Evolutionary conservation across 176 grass and related monocot species (phyloP).

Genomic region (Elymus sibiricus): DNA sequence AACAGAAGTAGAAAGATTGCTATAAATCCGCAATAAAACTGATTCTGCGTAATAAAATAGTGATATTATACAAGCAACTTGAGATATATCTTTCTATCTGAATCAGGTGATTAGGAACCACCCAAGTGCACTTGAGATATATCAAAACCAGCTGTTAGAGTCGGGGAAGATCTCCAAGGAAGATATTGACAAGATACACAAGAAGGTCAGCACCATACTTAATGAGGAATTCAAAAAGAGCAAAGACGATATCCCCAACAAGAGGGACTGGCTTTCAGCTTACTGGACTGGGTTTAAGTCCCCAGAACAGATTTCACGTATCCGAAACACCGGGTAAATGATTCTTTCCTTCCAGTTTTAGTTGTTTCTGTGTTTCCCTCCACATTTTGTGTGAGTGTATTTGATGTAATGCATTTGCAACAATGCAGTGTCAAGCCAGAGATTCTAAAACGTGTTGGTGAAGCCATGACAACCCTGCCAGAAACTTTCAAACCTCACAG

Average conservation of each 20-base stretch:
- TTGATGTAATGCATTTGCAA: constrained; percentile 22
- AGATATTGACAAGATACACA: constrained; percentile 78
- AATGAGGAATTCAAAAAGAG: constrained; percentile 88
- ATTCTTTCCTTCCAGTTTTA: neutral
- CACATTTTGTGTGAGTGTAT: neutral
- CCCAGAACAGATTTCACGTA: constrained; percentile 95
- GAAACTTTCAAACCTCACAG: constrained; percentile 96
- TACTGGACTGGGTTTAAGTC: constrained; percentile 97
- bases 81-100: neutral
- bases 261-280: constrained; percentile 98
- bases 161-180: constrained; percentile 74
- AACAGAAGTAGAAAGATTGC: constrained; percentile 13
- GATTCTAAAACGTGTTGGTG: constrained; percentile 93
- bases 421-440: constrained; percentile 86
- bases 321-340: constrained; percentile 92
- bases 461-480: constrained; percentile 85
- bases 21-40: neutral
- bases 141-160: constrained; percentile 75
- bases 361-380: neutral
- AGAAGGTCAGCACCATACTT: constrained; percentile 78
- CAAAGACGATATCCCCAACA: constrained; percentile 85
- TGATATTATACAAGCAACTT: neutral
- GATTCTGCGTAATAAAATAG: constrained; percentile 9
- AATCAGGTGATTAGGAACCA: constrained; percentile 72
- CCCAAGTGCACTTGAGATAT: constrained; percentile 82